Conservation (phyloP, 2,329 filamentous ascomycete species). For the Dryadomyces quercus-mongolicae region DNA sequence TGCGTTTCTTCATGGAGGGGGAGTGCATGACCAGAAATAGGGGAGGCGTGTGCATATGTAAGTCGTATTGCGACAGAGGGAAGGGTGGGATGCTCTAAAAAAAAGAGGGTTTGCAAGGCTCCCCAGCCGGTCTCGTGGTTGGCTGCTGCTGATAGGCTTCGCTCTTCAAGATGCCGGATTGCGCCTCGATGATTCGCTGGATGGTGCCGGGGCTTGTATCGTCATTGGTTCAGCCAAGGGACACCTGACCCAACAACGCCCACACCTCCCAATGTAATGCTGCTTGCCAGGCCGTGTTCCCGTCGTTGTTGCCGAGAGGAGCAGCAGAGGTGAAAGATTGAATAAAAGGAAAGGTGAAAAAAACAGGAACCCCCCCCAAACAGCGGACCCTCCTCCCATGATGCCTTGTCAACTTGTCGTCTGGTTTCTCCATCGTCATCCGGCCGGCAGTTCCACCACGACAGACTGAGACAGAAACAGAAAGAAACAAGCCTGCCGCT, state of each 20-base stretch:
- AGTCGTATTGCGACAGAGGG: too few species aligned
- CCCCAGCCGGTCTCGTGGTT: neutral
- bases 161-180: neutral
- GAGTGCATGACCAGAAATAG: neutral
- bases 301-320: neutral
- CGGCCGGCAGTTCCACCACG: too few species aligned
- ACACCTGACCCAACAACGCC: conserved; percentile 10
- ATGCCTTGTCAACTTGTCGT: too few species aligned
- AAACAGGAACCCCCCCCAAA: too few species aligned
- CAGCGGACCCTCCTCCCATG: too few species aligned
- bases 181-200: conserved; percentile 3
- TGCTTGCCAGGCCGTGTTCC: neutral
- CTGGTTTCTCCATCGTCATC: too few species aligned
- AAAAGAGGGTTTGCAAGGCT: conserved; percentile 4
- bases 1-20: too few species aligned
- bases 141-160: conserved; percentile 3
- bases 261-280: conserved; percentile 4
- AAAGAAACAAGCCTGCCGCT: too few species aligned
- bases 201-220: conserved; percentile 3
- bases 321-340: neutral
- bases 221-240: conserved; percentile 5
- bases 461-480: too few species aligned
- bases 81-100: too few species aligned
- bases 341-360: neutral
- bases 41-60: neutral